Percentiles rank a stretch among this genome's conserved stretches.
phyloP scores from a whole-genome alignment of 108 stramenopile species.

The Nitzschia inconspicua region DNA sequence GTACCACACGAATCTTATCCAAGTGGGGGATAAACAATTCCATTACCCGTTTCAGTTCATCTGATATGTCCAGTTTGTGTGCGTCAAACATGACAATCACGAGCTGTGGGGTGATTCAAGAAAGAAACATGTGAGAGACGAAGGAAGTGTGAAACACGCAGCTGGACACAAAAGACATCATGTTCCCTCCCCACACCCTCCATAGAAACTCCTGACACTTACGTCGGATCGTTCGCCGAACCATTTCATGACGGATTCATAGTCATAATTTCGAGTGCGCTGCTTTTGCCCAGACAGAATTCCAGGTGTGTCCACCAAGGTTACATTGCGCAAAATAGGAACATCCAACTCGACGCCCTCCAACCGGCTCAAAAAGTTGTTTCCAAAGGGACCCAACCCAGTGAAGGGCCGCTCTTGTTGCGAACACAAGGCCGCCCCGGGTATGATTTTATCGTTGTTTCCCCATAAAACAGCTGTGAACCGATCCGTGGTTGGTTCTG shows the following conservation, averaged over 20 bases:
- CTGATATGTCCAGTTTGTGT: conserved; percentile 96
- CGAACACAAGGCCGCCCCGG: conserved; percentile 92
- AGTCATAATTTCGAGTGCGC: conserved; percentile 91
- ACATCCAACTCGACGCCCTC: conserved; percentile 85
- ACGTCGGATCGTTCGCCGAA: conserved; percentile 96
- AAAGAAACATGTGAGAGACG: neutral
- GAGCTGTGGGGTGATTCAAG: conserved; percentile 26
- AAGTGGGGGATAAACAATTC: conserved; percentile 82
- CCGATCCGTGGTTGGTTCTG: conserved; percentile 95
- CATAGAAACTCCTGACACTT: too few species aligned
- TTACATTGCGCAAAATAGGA: conserved; percentile 85
- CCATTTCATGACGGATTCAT: conserved; percentile 94
- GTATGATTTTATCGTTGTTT: conserved; percentile 77
- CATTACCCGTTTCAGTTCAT: conserved; percentile 91
- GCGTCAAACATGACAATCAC: conserved; percentile 98
- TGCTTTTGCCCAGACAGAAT: conserved; percentile 99
- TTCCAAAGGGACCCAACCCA: conserved; percentile 94
- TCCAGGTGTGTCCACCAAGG: conserved; percentile 98
- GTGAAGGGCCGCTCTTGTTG: conserved; percentile 92
- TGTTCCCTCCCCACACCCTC: too few species aligned
- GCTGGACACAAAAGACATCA: too few species aligned
- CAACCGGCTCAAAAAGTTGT: conserved; percentile 92
- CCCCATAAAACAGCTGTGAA: conserved; percentile 79
- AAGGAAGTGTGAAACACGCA: neutral
- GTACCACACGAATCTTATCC: conserved; percentile 92